Base-by-base conservation (phyloP, 1,284 basidiomycete species). In the Fistulinella cinereoalba region DNA sequence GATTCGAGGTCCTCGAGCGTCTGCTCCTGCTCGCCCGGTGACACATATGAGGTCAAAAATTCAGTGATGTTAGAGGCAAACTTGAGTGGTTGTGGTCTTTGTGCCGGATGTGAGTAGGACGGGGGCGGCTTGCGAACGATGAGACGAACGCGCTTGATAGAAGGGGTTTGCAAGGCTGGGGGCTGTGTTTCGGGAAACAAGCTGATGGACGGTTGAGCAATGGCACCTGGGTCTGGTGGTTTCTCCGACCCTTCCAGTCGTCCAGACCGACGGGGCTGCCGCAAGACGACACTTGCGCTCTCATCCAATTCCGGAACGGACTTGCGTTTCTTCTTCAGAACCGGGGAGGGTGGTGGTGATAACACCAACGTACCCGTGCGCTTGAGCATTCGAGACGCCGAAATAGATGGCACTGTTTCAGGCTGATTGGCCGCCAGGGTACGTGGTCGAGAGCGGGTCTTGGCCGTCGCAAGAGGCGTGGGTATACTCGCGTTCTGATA, bases 91-190 rank as follows among this genome's bases (percentile, higher is more conserved):
- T 74, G 71, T 2, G 87, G 85, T 12, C 72, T 71, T 63, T 95
- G 92, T 13, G 57, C 60, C 0, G 87, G 89, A 58, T 85, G 77
- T 1, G 89, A 80, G 47, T 84, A 76, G 2, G 69, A 63, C 9
- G 80, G 76, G 2, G 74, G 72, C 7, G 84, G 85, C 21, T 70
- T 70, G 28, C 83, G 79, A n/a, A 87, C 80, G 28, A 88, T 79
- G 29, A 91, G 76, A 41, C 76, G 79, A 41, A 88, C 70, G 41
- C 87, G 80, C 58, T 78, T 83, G 41, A 83, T 69, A 16, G 60
- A 56, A 6, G 60, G 51, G n/a, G 46, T 51, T 24, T 48, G 50
- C 2, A 54, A 46, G 13, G 58, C 27, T 2, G 44, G 46, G 1
- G 46, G 47, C 0, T 32, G 27, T 23, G 56, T 46, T 15, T 25